Evolutionary conservation across 192 early-diverging fungal genomes (phyloP), one percentile per base, ranked within the genome.

Genomic region (Chytriomyces sp.): DNA sequence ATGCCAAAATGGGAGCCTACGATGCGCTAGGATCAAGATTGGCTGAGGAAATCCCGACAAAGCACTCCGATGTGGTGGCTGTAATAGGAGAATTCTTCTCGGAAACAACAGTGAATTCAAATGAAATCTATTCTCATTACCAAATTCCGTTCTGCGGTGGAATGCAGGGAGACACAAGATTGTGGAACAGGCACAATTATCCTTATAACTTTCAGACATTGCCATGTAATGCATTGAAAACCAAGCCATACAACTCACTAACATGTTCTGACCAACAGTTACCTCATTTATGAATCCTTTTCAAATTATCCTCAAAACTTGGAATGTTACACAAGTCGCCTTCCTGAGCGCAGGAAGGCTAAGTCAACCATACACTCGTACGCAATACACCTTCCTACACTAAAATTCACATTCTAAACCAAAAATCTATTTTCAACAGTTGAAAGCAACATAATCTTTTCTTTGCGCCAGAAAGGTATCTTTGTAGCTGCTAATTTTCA

Each of bases 51-150:
- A 37, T 61, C 19, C 14, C n/a, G 7, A 12, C 7, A 25, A 31
- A 36, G 7, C 59, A 61, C 33, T 37, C 32, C n/a, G 59, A 61
- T 10, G 59, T 61, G 14, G 34, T 61, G 8, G 59, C 59, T n/a
- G 59, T 25, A 19, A 17, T 61, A n/a, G 59, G 59, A 37, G 33
- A 61, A 12, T 36, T 61, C 12, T 0, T n/a, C 7, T 33, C 59
- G 8, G 30, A 10, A 10, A 36, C 59, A 0, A 61, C 33, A 4
- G 38, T 28, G 59, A 8, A 34, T 36, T 28, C 25, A n/a, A 36
- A 14, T 19, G 12, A 61, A 37, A 33, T 61, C 8, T 61, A 36
- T 25, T 7, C 12, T 2, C 25, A 28, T 19, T 61, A 36, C 25
- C 28, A 61, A 36, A 61, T 37, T 3, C 59, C 59, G 19, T 14